These are phyloP conservation scores for Apodospora peruviana DNA, from an alignment of 495 filamentous ascomycete genomes.

Conservation along the genomic window DNA sequence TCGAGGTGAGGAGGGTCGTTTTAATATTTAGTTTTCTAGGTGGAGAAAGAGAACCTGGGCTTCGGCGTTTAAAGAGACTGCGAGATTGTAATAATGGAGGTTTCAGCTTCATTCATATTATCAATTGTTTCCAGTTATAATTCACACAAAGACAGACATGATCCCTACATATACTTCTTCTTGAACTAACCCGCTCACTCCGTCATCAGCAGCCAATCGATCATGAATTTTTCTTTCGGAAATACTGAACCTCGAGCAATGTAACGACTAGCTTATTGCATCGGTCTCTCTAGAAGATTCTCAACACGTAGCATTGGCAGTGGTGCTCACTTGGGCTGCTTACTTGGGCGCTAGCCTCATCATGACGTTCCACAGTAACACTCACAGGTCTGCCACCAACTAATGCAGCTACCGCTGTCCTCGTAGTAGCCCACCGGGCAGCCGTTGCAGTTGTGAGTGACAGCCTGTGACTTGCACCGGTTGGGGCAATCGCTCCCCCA, in stretches of 20 bases:
- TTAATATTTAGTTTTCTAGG: too few relatives aligned
- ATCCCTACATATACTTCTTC: neutral
- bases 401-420: neutral
- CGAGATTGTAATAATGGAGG: neutral
- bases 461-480: neutral
- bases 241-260: neutral
- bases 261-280: neutral
- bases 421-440: neutral
- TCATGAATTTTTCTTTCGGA: neutral
- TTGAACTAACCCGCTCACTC: neutral
- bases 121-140: neutral
- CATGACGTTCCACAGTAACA: neutral
- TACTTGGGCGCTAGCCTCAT: neutral
- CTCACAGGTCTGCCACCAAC: neutral
- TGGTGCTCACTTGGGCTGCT: neutral
- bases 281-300: too few relatives aligned
- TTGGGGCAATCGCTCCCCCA: neutral
- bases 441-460: neutral
- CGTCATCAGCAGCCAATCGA: neutral
- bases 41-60: too few relatives aligned
- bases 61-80: too few relatives aligned
- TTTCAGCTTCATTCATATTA: neutral
- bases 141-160: neutral
- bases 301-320: neutral
- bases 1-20: too few relatives aligned